A percentile compares a stretch with the other conserved stretches of the same genome.
Conservation (phyloP, 2,329 filamentous ascomycete genomes). For the Lachnellula hyalina region DNA sequence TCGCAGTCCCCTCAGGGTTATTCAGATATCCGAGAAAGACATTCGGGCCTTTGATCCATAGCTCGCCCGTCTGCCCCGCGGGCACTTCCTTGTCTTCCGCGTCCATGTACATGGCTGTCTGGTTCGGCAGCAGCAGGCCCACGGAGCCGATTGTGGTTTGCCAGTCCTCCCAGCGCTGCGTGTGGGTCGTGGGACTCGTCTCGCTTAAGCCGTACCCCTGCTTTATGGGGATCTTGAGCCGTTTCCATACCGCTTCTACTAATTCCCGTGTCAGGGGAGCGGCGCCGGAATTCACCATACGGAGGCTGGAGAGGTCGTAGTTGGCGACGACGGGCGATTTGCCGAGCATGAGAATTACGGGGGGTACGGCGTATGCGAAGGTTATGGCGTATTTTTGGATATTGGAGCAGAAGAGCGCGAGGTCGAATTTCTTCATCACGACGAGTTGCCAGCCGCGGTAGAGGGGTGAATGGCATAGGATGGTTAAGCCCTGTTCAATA, state of each 20-base stretch:
- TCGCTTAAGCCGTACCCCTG: conserved; percentile 91
- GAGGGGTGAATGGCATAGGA: conserved; percentile 63
- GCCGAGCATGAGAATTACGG: conserved; percentile 72
- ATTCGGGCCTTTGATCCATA: conserved; percentile 76
- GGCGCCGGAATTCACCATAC: conserved; percentile 82
- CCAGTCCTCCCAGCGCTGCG: conserved; percentile 73
- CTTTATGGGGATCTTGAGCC: conserved; percentile 76
- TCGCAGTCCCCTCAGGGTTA: conserved; percentile 62
- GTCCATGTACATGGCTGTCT: conserved; percentile 76
- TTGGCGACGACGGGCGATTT: conserved; percentile 74
- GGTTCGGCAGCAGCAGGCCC: conserved; percentile 71
- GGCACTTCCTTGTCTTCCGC: conserved; percentile 56
- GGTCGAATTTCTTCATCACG: conserved; percentile 74
- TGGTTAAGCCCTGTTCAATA: conserved; percentile 53
- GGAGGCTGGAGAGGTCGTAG: conserved; percentile 73
- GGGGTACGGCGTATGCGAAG: conserved; percentile 77
- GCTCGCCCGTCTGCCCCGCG: conserved; percentile 60
- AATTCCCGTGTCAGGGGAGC: conserved; percentile 80
- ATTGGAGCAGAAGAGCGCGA: conserved; percentile 70
- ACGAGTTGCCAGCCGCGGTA: conserved; percentile 61
- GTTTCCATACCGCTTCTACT: conserved; percentile 66
- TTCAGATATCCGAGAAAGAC: conserved; percentile 76
- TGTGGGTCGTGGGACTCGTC: conserved; percentile 73
- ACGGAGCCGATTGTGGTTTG: conserved; percentile 69
- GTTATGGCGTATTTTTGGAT: conserved; percentile 71